These are phyloP conservation scores for Clonostachys rhizophaga DNA, from an alignment of 2,329 filamentous ascomycete species.

Conservation along the genomic window DNA sequence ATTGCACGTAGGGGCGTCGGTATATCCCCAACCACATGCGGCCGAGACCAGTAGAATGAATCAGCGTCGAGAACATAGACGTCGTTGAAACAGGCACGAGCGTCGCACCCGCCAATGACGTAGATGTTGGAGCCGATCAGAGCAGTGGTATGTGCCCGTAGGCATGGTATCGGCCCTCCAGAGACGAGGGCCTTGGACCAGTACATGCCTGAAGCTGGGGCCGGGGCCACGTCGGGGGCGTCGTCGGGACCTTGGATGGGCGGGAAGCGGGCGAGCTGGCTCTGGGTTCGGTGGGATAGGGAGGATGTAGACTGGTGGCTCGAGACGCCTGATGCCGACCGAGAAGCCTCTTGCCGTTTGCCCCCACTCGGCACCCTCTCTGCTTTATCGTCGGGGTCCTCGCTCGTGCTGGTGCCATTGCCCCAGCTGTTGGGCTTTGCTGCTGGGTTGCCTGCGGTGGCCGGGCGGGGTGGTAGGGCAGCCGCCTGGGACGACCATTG, in stretches of 20 bases:
- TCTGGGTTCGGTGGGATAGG: constrained; percentile 14
- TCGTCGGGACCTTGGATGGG: constrained; percentile 50
- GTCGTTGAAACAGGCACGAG: constrained; percentile 63
- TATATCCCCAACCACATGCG: constrained; percentile 60
- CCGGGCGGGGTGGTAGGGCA: not conserved
- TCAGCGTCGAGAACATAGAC: constrained; percentile 67
- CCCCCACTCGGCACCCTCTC: constrained; percentile 1
- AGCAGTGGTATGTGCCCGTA: constrained; percentile 64
- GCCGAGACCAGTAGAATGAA: constrained; percentile 64
- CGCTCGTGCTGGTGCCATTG: not conserved
- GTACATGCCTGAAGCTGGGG: constrained; percentile 68
- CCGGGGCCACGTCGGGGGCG: constrained; percentile 54
- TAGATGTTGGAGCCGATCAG: constrained; percentile 63
- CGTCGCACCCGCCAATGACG: constrained; percentile 66
- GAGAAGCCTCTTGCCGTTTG: constrained; percentile 36
- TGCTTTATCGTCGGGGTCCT: not conserved
- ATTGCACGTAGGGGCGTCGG: constrained; percentile 64
- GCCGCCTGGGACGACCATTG: no score
- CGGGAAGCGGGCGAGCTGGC: constrained; percentile 45
- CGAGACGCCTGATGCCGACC: constrained; percentile 49
- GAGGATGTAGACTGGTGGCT: constrained; percentile 17
- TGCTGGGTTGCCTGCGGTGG: not conserved
- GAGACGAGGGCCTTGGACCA: constrained; percentile 65
- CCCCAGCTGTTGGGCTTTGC: not conserved
- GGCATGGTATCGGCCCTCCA: constrained; percentile 52